Evolutionary conservation across 306 rosid species (phyloP).

Genomic region (Argentina anserina): DNA sequence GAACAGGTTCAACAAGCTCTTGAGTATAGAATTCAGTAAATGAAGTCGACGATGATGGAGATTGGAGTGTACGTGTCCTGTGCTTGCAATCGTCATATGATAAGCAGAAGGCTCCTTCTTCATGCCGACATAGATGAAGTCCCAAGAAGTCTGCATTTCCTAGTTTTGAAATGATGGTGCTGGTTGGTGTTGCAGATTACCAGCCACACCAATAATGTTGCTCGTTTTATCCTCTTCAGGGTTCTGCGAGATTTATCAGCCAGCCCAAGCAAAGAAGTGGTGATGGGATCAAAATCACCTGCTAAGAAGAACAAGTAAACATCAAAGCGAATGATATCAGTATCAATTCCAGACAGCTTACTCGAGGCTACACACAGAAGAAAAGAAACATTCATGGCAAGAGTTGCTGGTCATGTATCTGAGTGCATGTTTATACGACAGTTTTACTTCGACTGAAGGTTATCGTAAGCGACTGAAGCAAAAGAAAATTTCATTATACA

Average conservation of each 20-base stretch:
- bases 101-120: neutral
- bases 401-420: neutral
- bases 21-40: neutral
- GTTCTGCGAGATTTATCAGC: neutral
- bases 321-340: neutral
- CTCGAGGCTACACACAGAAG: neutral
- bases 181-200: neutral
- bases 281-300: neutral
- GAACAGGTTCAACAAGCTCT: neutral
- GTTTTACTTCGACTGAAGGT: neutral
- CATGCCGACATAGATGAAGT: neutral
- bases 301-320: neutral
- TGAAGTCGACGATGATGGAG: neutral
- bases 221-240: neutral
- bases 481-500: neutral
- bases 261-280: slow-evolving; percentile 1
- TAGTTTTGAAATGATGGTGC: neutral
- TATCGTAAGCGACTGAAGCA: neutral
- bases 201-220: neutral
- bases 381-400: neutral
- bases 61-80: neutral
- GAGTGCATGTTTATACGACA: neutral
- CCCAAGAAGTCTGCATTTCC: neutral
- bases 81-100: neutral
- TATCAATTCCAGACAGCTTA: neutral